phyloP scores from a whole-genome alignment of 179 eudicot genomes.

The Drosera spatulata region DNA sequence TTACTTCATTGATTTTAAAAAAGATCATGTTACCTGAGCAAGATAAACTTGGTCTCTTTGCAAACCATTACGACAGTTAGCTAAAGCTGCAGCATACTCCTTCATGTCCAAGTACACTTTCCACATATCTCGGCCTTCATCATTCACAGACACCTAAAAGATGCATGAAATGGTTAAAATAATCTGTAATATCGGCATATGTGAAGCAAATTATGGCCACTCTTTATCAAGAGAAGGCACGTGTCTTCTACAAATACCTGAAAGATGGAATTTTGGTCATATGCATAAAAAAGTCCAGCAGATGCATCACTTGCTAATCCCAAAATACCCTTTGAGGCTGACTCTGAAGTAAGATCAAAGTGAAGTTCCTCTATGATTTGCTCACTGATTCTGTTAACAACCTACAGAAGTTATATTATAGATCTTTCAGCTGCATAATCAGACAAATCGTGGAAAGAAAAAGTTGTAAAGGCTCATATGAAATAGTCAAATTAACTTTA shows the following conservation, averaged over 20 bases:
- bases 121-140: constrained; percentile 99
- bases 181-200: not conserved
- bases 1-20: not conserved
- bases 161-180: constrained; percentile 12
- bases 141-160: constrained; percentile 81
- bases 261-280: constrained; percentile 83
- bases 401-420: constrained; percentile 26
- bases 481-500: not conserved
- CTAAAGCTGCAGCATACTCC: constrained; percentile 87
- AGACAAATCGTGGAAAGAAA: not conserved
- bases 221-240: constrained; percentile 5
- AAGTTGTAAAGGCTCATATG: not conserved
- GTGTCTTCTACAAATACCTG: constrained; percentile 43
- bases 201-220: not conserved
- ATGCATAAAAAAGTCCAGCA: constrained; percentile 91
- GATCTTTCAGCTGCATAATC: not conserved
- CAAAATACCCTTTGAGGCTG: constrained; percentile 64
- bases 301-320: constrained; percentile 96
- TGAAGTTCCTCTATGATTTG: constrained; percentile 93
- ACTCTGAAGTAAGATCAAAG: constrained; percentile 73
- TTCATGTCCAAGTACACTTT: constrained; percentile 86
- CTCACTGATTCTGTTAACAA: constrained; percentile 87
- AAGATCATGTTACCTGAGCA: constrained; percentile 50
- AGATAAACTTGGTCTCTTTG: constrained; percentile 98
- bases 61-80: constrained; percentile 74